These are phyloP conservation scores for Capsicum pubescens DNA, from an alignment of 257 asterid genomes.

Conservation along the genomic window DNA sequence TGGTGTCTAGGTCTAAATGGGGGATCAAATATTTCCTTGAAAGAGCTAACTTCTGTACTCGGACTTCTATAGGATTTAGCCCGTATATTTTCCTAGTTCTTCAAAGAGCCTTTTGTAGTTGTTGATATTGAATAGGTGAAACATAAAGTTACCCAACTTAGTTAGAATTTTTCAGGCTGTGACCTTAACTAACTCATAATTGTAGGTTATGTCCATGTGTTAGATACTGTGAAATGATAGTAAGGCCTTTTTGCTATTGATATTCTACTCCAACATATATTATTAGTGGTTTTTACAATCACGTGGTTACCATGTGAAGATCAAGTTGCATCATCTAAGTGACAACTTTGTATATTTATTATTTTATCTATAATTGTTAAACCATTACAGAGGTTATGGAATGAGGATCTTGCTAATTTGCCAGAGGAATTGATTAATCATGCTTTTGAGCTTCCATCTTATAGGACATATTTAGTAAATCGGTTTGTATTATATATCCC, in stretches of 20 bases:
- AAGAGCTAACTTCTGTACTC: neutral
- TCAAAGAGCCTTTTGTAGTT: neutral
- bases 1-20: slow-evolving; percentile 21
- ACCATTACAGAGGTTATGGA: slow-evolving; percentile 53
- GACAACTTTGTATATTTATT: neutral
- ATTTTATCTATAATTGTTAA: slow-evolving; percentile 14
- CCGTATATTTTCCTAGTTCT: neutral
- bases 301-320: slow-evolving; percentile 15
- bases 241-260: neutral
- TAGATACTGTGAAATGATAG: neutral
- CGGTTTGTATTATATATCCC: slow-evolving; percentile 24
- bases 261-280: neutral
- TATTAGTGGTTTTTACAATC: neutral
- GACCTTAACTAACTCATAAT: neutral
- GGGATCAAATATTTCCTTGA: slow-evolving; percentile 4
- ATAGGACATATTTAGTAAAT: slow-evolving; percentile 47
- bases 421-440: slow-evolving; percentile 50
- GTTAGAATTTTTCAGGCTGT: slow-evolving; percentile 15
- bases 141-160: neutral
- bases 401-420: slow-evolving; percentile 43
- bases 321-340: slow-evolving; percentile 12
- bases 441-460: slow-evolving; percentile 61
- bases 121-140: slow-evolving; percentile 15
- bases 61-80: neutral
- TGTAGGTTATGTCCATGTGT: neutral